phyloP scores from a whole-genome alignment of 2,329 filamentous ascomycete species.

The Arachnomyces sp. region DNA sequence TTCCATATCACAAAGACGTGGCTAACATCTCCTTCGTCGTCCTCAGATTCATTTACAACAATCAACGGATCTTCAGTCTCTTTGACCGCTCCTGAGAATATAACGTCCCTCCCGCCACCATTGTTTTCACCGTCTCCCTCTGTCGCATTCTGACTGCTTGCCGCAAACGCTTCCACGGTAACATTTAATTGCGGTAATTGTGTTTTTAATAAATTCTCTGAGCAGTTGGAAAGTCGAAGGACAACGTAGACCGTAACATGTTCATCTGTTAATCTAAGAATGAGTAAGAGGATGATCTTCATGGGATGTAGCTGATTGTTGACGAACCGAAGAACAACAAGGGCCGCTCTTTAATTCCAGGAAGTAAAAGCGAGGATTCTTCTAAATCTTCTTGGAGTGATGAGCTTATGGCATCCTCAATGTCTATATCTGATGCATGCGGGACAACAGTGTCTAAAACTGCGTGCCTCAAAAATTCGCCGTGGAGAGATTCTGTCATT shows the following conservation, averaged over 20 bases:
- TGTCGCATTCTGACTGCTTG: constrained; percentile 33
- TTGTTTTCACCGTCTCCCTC: constrained; percentile 22
- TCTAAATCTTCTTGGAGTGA: constrained; percentile 40
- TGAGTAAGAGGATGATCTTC: constrained; percentile 40
- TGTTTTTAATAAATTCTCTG: constrained; percentile 40
- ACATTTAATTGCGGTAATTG: constrained; percentile 44
- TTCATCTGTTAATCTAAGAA: constrained; percentile 46
- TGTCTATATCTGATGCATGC: constrained; percentile 32
- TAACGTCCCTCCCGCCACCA: constrained; percentile 32
- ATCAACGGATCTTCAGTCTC: constrained; percentile 37
- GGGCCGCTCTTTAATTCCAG: constrained; percentile 44
- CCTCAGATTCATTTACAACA: constrained; percentile 37
- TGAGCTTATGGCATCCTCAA: constrained; percentile 32
- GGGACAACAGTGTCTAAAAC: constrained; percentile 38
- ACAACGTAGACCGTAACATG: constrained; percentile 44
- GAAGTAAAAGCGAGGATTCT: constrained; percentile 35
- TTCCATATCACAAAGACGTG: constrained; percentile 41
- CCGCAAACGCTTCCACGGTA: constrained; percentile 43
- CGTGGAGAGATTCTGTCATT: constrained; percentile 30
- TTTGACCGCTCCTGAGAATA: constrained; percentile 33
- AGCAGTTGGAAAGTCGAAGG: constrained; percentile 44
- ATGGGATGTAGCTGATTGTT: not conserved
- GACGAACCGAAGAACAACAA: constrained; percentile 46
- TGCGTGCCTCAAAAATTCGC: constrained; percentile 35
- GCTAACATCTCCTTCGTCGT: constrained; percentile 29